These are phyloP conservation scores for Dactylellina drechsleri DNA, from an alignment of 2,329 filamentous ascomycete genomes.

Conservation along the genomic window DNA sequence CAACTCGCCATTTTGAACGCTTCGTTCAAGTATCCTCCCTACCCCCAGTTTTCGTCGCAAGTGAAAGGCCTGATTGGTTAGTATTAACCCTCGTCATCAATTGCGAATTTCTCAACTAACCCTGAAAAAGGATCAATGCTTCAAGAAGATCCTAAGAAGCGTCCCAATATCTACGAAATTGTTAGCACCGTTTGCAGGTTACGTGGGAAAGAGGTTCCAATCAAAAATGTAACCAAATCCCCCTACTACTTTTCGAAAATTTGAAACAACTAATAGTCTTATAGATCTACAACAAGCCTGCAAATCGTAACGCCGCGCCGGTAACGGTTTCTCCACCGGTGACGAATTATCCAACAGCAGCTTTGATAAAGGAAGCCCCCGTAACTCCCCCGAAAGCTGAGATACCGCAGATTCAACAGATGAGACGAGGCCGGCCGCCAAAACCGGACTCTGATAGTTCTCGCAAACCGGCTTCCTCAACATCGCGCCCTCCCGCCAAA, in stretches of 20 bases:
- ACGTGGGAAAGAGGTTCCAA: constrained; percentile 84
- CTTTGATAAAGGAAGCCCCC: constrained; percentile 85
- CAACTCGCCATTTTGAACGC: constrained; percentile 97
- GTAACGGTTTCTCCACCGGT: constrained; percentile 69
- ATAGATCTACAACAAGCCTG: constrained; percentile 65
- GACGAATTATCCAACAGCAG: constrained; percentile 69
- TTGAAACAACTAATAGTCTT: constrained; percentile 34
- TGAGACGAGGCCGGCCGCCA: constrained; percentile 84
- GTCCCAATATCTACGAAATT: constrained; percentile 95
- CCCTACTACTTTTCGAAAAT: background rate
- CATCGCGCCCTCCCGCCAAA: constrained; percentile 65
- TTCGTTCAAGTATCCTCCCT: constrained; percentile 87
- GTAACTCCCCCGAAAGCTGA: constrained; percentile 74
- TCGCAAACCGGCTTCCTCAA: constrained; percentile 64
- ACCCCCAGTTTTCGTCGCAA: constrained; percentile 88
- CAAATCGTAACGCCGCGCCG: constrained; percentile 68
- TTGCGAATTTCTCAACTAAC: constrained; percentile 45
- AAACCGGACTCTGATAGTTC: constrained; percentile 60
- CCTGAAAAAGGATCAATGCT: constrained; percentile 79
- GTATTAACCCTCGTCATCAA: constrained; percentile 57
- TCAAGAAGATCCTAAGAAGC: constrained; percentile 78
- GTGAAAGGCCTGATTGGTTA: constrained; percentile 89
- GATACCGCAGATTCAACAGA: constrained; percentile 90
- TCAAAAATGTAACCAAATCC: constrained; percentile 77
- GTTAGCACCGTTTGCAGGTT: constrained; percentile 86